Conservation (phyloP, 768 basidiomycete genomes). For the Cantharellus anzutake region DNA sequence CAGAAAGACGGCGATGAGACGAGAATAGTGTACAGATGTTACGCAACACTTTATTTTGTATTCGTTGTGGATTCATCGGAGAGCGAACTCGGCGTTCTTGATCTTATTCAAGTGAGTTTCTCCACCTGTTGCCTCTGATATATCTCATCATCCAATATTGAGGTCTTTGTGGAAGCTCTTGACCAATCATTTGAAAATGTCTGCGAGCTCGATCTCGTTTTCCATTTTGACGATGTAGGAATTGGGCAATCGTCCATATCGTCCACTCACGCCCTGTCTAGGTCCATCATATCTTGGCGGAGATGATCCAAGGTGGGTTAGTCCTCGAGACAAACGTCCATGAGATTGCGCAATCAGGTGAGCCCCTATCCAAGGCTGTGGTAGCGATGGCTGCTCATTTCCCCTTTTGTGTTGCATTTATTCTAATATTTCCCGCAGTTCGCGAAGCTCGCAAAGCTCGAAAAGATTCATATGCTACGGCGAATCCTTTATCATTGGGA, state of each 20-base stretch:
- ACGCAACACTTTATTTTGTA: conserved; percentile 92
- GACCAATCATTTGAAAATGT: conserved; percentile 96
- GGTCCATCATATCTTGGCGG: conserved; percentile 91
- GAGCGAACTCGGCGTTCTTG: conserved; percentile 89
- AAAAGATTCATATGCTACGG: conserved; percentile 60
- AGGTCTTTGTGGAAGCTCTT: conserved; percentile 96
- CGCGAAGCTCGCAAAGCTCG: conserved; percentile 38
- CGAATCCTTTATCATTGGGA: conserved; percentile 66
- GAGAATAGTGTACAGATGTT: conserved; percentile 85
- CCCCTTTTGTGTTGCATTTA: background rate
- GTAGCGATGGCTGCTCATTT: background rate
- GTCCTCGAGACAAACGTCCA: conserved; percentile 91
- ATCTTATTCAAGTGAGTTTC: conserved; percentile 73
- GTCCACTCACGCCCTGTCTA: conserved; percentile 14
- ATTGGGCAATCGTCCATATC: background rate
- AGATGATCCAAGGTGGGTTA: conserved; percentile 90
- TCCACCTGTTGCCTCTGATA: background rate
- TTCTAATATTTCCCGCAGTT: background rate
- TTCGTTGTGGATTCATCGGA: conserved; percentile 94
- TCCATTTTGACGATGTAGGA: conserved; percentile 89
- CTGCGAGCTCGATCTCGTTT: conserved; percentile 93
- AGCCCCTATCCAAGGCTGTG: conserved; percentile 11
- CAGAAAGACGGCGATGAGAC: conserved; percentile 21
- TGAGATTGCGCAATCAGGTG: conserved; percentile 57
- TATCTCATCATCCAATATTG: background rate